Evolutionary conservation across 2,329 filamentous ascomycete genomes (phyloP), one percentile per base, ranked within the genome.

Genomic region (Xylariales sp.): DNA sequence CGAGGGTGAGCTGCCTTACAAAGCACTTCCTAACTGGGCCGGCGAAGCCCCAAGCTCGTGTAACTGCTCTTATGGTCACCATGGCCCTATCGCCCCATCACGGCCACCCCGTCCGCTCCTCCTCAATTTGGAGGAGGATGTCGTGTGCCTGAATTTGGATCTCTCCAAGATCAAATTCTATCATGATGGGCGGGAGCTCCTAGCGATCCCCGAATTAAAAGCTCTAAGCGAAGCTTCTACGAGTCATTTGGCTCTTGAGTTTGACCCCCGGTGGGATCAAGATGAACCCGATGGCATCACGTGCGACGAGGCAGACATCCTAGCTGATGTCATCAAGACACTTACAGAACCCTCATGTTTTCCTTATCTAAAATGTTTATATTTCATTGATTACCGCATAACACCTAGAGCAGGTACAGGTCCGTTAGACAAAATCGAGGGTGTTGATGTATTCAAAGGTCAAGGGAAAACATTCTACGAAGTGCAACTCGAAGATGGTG

Each of bases 371-470:
- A 27, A 38, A 25, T 30, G 35, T 18, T 16, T 38, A 13, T 38
- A 38, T 17, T 30, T 38, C 14, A 38, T 38, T 16, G 35, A 38
- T 21, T 31, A 38, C 28, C 18, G 35, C 12, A 38, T 38, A 11
- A 31, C 28, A 11, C 18, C 35, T n/a, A 18, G 14, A 10, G 15
- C 16, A 8, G 35, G 6, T 5, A 12, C 16, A 5, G 23, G 19
- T 10, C 14, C 16, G 24, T 10, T 10, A 20, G 17, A 15, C 23
- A 35, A 10, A 11, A 24, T 7, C 7, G 5, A 17, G 8, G 24
- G 24, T 4, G 16, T 13, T 13, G n/a, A n/a, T 6, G 20, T 38
- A 6, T 38, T 38, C 21, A 16, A 20, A 16, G 35, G 27, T 10
- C 27, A 21, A 21, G 35, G 28, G 13, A 25, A 15, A 28, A 29